These are phyloP conservation scores for Fusarium praegraminearum DNA, from an alignment of 2,329 filamentous ascomycete species.

Conservation along the genomic window DNA sequence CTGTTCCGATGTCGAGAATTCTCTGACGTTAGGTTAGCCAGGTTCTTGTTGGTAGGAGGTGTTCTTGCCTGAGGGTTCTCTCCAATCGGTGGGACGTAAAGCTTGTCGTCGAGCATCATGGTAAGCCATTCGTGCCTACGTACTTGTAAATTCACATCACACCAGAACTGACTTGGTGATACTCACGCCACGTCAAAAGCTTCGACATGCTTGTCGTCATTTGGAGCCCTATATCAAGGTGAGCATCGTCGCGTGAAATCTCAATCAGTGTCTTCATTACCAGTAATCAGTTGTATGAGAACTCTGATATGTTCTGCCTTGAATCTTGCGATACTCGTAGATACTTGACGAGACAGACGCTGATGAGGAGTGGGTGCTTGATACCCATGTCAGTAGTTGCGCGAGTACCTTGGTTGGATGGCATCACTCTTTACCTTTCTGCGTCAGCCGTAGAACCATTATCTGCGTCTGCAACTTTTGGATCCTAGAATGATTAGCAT, in stretches of 20 bases:
- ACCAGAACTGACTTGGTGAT: too few relatives aligned
- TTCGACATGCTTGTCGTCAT: constrained; percentile 33
- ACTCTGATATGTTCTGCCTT: constrained; percentile 27
- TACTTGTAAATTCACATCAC: neutral
- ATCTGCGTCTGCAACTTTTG: neutral
- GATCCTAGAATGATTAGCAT: constrained; percentile 7
- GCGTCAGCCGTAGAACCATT: neutral
- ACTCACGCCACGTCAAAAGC: constrained; percentile 32
- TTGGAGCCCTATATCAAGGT: constrained; percentile 18
- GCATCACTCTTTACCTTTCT: constrained; percentile 9
- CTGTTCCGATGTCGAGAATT: constrained; percentile 24
- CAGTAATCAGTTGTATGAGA: constrained; percentile 35
- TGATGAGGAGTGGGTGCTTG: constrained; percentile 19
- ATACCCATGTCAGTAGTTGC: neutral
- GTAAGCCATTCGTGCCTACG: constrained; percentile 33
- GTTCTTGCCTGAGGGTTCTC: constrained; percentile 16
- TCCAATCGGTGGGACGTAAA: constrained; percentile 22
- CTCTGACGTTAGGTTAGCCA: neutral
- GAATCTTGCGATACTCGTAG: constrained; percentile 33
- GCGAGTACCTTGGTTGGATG: rapidly evolving
- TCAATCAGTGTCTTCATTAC: neutral
- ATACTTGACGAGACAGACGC: constrained; percentile 21
- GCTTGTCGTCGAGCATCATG: constrained; percentile 32
- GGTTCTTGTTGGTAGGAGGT: rapidly evolving
- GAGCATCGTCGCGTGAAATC: neutral